Percentiles rank a stretch among this genome's conserved stretches.
phyloP scores from a whole-genome alignment of 2,329 filamentous ascomycete genomes.

The Diaporthe amygdali region DNA sequence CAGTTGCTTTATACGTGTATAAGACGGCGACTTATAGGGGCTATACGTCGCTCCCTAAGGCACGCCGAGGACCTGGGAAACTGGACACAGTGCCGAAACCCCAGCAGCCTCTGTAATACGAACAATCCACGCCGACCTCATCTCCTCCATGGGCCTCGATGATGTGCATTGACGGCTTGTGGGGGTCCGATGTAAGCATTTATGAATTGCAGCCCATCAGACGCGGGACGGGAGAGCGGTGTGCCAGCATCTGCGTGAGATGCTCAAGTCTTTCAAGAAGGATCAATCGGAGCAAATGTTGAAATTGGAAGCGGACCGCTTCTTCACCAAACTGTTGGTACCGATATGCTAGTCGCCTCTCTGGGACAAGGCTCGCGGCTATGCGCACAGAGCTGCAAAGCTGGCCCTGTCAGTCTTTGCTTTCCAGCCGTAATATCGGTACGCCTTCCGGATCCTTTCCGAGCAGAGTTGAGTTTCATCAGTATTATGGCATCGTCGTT shows the following conservation, averaged over 20 bases:
- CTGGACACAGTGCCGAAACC: constrained; percentile 1
- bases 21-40: constrained; percentile 9
- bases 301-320: neutral
- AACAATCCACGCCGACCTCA: neutral
- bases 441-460: neutral
- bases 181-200: neutral
- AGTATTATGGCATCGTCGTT: neutral
- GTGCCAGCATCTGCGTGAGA: constrained; percentile 1
- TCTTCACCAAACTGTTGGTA: neutral
- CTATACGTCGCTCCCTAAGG: constrained; percentile 16
- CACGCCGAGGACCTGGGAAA: neutral
- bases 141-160: neutral
- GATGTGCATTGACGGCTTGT: neutral
- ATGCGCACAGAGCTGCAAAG: neutral
- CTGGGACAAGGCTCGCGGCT: constrained; percentile 9
- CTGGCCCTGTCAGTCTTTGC: neutral
- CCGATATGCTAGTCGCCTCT: constrained; percentile 5
- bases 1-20: constrained; percentile 17
- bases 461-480: neutral
- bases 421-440: neutral
- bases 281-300: neutral
- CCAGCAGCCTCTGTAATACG: neutral
- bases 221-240: neutral
- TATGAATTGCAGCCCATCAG: neutral
- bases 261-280: neutral